Evolutionary conservation across 2,329 filamentous ascomycete genomes (phyloP), one percentile per base, ranked within the genome.

Genomic region (Aspergillus caelatus): DNA sequence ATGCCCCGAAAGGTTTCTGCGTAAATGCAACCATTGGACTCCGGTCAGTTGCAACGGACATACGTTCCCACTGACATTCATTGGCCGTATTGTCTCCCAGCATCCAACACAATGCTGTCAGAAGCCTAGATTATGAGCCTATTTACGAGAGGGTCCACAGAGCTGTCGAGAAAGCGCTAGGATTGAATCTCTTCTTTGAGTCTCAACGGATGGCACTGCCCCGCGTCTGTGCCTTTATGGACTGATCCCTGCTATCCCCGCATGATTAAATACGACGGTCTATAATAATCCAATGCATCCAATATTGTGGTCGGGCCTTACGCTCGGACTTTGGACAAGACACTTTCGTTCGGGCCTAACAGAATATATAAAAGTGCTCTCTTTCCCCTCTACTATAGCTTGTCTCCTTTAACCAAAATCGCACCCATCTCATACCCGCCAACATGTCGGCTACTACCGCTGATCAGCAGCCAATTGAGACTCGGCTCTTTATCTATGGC

Each of bases 401-500:
- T 19, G 16, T 57, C 6, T 57, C 23, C 8, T 16, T 14, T 6
- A 48, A 2, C n/a, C 21, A 14, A 14, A 16, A 32, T 14, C 14
- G n/a, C 19, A 52, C n/a, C 19, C 19, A 34, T 52, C 3, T 34
- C n/a, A 53, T n/a, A 14, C 19, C 4, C 30, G 23, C 39, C 50
- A 54, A 43, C 19, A 54, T 57, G 52, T 32, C 41, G 16, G 9
- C 34, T 58, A 48, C 57, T 52, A 34, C 56, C 11, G 30, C 16
- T 32, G 32, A 52, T 26, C 21, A 46, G n/a, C 58, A 71, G 50
- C 57, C 67, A 10, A 73, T 75, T 21, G 75, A 76, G 62, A 75
- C 73, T 57, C 68, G 74, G 14, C 64, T 77, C 21, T 77, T 76
- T 57, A 76, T 76, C 57, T 74, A 75, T 52, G 71, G 70, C 60